Evolutionary conservation across 139 green algal species (phyloP), one percentile per base, ranked within the genome.

Genomic region (Auxenochlorella pyrenoidosa): DNA sequence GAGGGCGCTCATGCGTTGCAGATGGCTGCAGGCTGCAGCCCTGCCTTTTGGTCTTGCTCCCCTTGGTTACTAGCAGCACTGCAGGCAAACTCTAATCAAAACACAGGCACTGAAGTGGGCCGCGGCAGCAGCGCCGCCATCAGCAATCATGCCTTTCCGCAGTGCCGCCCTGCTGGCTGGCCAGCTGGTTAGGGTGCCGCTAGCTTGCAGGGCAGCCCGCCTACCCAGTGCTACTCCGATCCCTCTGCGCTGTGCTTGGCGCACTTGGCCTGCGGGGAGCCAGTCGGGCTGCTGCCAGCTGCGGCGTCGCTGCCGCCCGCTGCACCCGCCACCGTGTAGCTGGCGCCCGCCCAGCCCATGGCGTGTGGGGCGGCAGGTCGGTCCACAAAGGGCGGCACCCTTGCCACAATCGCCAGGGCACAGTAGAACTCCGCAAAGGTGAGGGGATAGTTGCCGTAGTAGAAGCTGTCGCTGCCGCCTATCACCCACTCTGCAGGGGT

Each of bases 391-490:
- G 75, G 13, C 0, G 75, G 75, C 22, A 82, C 32, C 13, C 66
- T 2, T 24, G 75, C 75, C 32, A 66, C 75, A 22, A 59, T 36
- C 6, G 40, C 75, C 75, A 80, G 24, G 3, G 75, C n/a, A 43
- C 75, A 80, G 75, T 80, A 80, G 43, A 80, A 80, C 75, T 80
- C 75, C 28, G 24, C 24, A 28, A 63, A 5, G 24, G 36, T 34
- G 71, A 34, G 8, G 8, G 63, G 63, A 26, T 71, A 32, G 22
- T 71, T 71, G 12, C 75, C 75, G 41, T 28, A 59, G 30, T 63
- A 63, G 43, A 63, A 80, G 12, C 44, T 28, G 43, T 59, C 36
- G 21, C 26, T 26, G 10, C 26, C 75, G 2, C 75, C 75, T 28
- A 80, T 13, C 28, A 51, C 43, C 75, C 75, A 80, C 21, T 80